phyloP scores from a whole-genome alignment of 2,329 filamentous ascomycete species.

The Emmonsiellopsis sp. region DNA sequence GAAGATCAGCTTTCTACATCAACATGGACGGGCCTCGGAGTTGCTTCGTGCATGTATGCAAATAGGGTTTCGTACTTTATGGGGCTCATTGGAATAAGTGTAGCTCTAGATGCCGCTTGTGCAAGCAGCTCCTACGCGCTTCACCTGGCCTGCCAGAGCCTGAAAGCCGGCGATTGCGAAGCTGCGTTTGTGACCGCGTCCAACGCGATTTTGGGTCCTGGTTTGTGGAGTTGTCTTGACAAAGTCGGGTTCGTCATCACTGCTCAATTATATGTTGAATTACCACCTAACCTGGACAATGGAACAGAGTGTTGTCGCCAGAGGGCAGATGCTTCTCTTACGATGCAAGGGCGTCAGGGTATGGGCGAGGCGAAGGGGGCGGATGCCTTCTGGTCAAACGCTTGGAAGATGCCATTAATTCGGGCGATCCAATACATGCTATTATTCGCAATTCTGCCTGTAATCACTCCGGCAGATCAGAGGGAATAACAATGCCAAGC shows the following conservation, averaged over 20 bases:
- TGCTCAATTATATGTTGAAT: not conserved
- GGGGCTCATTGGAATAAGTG: no score
- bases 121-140: conserved; percentile 23
- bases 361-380: conserved; percentile 38
- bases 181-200: conserved; percentile 16
- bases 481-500: conserved; percentile 37
- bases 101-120: conserved; percentile 29
- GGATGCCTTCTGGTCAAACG: conserved; percentile 34
- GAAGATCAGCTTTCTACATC: conserved; percentile 21
- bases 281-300: no score
- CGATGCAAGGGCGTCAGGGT: conserved; percentile 35
- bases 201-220: not conserved
- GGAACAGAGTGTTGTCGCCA: conserved; percentile 20
- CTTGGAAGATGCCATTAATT: conserved; percentile 30
- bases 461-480: conserved; percentile 38
- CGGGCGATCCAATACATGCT: conserved; percentile 34
- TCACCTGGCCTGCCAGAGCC: conserved; percentile 22
- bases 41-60: conserved; percentile 13
- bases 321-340: conserved; percentile 24
- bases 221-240: no score
- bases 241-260: no score
- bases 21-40: conserved; percentile 18
- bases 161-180: conserved; percentile 16
- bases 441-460: conserved; percentile 33
- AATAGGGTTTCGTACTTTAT: no score